These are phyloP conservation scores for Emmonsia crescens DNA, from an alignment of 2,329 filamentous ascomycete genomes.

Conservation along the genomic window DNA sequence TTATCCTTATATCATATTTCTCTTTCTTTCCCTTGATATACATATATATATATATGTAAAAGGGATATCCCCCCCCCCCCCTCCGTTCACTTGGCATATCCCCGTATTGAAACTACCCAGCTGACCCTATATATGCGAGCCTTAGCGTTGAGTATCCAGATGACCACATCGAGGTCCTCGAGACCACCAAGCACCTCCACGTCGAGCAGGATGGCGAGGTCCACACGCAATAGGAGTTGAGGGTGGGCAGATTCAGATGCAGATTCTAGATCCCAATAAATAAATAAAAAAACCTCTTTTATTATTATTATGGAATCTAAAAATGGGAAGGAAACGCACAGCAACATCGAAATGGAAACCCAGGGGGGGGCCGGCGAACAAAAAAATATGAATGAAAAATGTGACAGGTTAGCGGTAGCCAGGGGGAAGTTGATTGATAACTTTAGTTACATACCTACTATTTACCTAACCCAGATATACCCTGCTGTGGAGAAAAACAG, in stretches of 20 bases:
- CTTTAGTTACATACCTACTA: too few relatives aligned
- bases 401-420: too few relatives aligned
- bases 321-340: too few relatives aligned
- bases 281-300: too few relatives aligned
- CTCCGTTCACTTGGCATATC: too few relatives aligned
- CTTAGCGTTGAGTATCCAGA: slow-evolving; percentile 61
- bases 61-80: background rate
- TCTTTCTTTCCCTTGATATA: background rate
- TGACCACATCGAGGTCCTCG: slow-evolving; percentile 55
- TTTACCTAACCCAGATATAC: too few relatives aligned
- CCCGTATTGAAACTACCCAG: background rate
- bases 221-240: slow-evolving; percentile 61
- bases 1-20: background rate
- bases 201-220: slow-evolving; percentile 67
- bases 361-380: background rate
- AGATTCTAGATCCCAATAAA: too few relatives aligned
- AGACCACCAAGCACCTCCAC: slow-evolving; percentile 60
- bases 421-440: too few relatives aligned
- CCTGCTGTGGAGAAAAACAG: background rate
- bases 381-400: too few relatives aligned
- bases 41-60: background rate
- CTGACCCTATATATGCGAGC: background rate
- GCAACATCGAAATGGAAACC: too few relatives aligned
- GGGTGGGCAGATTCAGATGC: too few relatives aligned
- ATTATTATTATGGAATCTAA: too few relatives aligned